Evolutionary conservation across 164 flowering plant genomes (phyloP).

Genomic region (Nelumbo lutea): DNA sequence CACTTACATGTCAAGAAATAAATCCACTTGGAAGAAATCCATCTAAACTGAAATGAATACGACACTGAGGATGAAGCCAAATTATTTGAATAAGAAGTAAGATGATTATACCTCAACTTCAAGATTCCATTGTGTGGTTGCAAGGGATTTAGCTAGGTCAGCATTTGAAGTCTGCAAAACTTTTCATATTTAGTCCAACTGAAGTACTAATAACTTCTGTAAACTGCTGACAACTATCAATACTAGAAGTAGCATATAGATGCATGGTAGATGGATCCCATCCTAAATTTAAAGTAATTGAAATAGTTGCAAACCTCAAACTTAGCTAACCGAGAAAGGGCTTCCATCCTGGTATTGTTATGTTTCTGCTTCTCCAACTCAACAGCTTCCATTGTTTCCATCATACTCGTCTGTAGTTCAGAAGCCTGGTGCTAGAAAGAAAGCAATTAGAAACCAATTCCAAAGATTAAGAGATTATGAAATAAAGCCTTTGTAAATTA

Average conservation of each 20-base stretch:
- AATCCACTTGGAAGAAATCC: not conserved
- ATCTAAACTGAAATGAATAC: not conserved
- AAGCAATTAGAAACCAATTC: not conserved
- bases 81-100: not conserved
- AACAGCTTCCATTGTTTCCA: slow-evolving; percentile 92
- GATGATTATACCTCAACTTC: slow-evolving; percentile 65
- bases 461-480: not conserved
- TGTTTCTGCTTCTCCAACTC: slow-evolving; percentile 94
- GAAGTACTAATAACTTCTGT: slow-evolving; percentile 10
- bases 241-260: slow-evolving; percentile 3
- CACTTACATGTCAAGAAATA: too few relatives aligned
- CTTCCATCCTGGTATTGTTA: slow-evolving; percentile 90
- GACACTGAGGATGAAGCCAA: not conserved
- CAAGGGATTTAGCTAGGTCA: slow-evolving; percentile 82
- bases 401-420: slow-evolving; percentile 71
- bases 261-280: slow-evolving; percentile 1
- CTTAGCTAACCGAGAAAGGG: slow-evolving; percentile 61
- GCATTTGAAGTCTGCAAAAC: slow-evolving; percentile 80
- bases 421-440: slow-evolving; percentile 60
- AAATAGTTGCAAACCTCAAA: slow-evolving; percentile 58
- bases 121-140: slow-evolving; percentile 72
- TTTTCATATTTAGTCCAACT: slow-evolving; percentile 22
- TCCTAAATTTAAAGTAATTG: not conserved
- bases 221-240: slow-evolving; percentile 4
- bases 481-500: not conserved